Evolutionary conservation across 2,329 filamentous ascomycete genomes (phyloP).

Genomic region (Akanthomyces uredinophilus): DNA sequence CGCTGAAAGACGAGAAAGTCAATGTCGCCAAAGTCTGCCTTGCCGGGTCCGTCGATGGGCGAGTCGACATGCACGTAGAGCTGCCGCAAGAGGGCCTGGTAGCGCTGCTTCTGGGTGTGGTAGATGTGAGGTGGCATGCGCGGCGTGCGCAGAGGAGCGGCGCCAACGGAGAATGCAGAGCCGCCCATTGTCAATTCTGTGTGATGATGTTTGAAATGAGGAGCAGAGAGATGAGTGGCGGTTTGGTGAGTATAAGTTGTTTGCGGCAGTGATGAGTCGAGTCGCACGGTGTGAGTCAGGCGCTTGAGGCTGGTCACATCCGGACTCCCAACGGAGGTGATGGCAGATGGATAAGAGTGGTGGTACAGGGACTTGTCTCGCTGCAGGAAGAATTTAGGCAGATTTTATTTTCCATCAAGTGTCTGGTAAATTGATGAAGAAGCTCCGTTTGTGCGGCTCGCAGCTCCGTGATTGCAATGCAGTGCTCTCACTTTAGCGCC

Average conservation of each 20-base stretch:
- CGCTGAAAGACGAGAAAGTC: slow-evolving; percentile 58
- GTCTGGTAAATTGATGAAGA: background rate
- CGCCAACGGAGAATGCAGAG: slow-evolving; percentile 46
- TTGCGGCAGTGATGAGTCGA: background rate
- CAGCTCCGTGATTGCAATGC: background rate
- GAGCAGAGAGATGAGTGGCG: background rate
- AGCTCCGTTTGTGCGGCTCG: background rate
- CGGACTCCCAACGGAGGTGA: background rate
- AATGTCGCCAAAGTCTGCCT: slow-evolving; percentile 65
- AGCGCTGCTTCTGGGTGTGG: slow-evolving; percentile 40
- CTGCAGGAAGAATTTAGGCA: background rate
- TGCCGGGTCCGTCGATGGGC: slow-evolving; percentile 65
- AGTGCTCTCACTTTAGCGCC: background rate
- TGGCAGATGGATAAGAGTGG: background rate
- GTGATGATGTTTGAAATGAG: background rate
- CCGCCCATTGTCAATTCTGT: slow-evolving; percentile 56
- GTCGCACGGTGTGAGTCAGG: background rate
- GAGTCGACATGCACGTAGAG: slow-evolving; percentile 52
- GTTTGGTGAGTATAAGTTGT: background rate
- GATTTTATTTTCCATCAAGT: background rate
- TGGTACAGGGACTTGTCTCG: no score
- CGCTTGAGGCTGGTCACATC: background rate
- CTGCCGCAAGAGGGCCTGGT: slow-evolving; percentile 40
- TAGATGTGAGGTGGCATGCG: slow-evolving; percentile 61
- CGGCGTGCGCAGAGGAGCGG: slow-evolving; percentile 51